Conservation (phyloP, 148 eudicot genomes). For the Salicornia ramosissima region DNA sequence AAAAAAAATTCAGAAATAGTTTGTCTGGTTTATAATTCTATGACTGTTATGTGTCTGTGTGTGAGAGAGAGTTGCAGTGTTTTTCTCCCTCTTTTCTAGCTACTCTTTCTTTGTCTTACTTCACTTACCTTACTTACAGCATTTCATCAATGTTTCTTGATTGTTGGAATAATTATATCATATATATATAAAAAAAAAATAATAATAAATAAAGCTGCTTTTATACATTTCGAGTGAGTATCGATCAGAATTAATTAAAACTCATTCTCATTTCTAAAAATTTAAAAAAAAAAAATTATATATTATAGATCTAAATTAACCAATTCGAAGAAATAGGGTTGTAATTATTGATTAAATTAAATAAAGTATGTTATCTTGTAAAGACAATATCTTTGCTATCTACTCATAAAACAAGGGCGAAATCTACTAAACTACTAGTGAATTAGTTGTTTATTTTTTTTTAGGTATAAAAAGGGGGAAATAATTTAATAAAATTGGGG, state of each 20-base stretch:
- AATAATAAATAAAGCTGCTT: too few species aligned
- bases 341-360: neutral
- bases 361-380: neutral
- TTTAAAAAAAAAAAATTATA: neutral
- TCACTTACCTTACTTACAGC: neutral
- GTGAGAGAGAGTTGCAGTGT: slow-evolving; percentile 9
- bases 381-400: neutral
- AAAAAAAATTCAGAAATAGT: slow-evolving; percentile 31
- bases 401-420: neutral
- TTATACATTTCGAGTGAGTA: too few species aligned
- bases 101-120: slow-evolving; percentile 25
- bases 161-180: too few species aligned
- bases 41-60: neutral
- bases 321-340: neutral
- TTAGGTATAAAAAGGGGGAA: neutral
- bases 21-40: slow-evolving; percentile 43
- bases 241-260: too few species aligned
- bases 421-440: neutral
- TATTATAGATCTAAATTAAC: too few species aligned
- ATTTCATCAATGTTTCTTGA: neutral
- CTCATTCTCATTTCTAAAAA: neutral
- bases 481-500: neutral
- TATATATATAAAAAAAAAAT: too few species aligned
- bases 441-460: neutral
- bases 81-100: neutral